These are phyloP conservation scores for Colletotrichum sp. DNA, from an alignment of 2,329 filamentous ascomycete genomes.

Conservation along the genomic window DNA sequence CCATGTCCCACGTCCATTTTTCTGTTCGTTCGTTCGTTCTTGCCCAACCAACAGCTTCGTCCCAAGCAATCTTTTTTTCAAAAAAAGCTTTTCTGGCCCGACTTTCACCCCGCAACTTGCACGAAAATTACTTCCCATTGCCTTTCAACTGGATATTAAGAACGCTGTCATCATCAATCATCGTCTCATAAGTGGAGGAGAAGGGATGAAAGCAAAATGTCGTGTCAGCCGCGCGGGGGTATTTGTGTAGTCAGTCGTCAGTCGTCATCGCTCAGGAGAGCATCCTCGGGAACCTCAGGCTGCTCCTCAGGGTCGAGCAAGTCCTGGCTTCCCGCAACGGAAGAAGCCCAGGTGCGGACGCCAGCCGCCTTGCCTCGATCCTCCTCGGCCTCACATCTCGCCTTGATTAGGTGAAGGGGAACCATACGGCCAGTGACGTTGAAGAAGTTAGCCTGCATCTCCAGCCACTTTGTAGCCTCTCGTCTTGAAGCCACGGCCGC, in stretches of 20 bases:
- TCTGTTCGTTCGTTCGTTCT: not conserved
- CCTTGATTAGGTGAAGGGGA: conserved; percentile 39
- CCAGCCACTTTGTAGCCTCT: conserved; percentile 39
- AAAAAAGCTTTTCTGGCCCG: not conserved
- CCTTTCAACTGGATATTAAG: not conserved
- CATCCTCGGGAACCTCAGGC: conserved; percentile 12
- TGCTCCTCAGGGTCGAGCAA: conserved; percentile 13
- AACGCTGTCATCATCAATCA: not conserved
- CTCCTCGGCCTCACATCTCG: conserved; percentile 36
- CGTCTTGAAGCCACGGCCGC: conserved; percentile 37
- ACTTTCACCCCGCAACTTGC: not conserved
- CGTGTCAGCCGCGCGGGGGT: not conserved
- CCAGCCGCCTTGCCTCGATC: conserved; percentile 17
- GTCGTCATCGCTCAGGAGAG: conserved; percentile 6
- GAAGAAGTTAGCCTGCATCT: conserved; percentile 49
- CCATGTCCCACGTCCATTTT: not conserved
- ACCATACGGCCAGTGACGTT: conserved; percentile 48
- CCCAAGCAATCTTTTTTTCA: not conserved
- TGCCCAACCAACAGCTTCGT: not conserved
- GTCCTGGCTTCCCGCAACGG: conserved; percentile 8
- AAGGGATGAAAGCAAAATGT: not conserved
- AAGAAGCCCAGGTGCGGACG: conserved; percentile 12
- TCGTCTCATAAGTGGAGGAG: not conserved
- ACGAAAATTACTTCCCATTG: not conserved
- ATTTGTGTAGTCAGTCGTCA: not conserved